Conservation (phyloP, 2,329 filamentous ascomycete species). For the Rhynchosporium graminicola region DNA sequence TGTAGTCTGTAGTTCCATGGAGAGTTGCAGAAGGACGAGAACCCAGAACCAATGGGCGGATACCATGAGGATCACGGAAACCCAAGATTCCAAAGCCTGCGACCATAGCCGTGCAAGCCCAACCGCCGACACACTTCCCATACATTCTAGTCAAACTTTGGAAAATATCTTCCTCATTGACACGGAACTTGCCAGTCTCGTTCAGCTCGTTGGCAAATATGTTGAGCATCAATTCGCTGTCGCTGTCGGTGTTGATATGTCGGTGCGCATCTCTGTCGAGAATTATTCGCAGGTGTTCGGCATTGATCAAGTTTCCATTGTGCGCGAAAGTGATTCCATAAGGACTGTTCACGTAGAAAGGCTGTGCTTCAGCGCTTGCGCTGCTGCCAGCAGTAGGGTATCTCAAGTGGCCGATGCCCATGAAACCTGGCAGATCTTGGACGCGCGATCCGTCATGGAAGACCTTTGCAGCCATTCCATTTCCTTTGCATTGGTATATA, state of each 20-base stretch:
- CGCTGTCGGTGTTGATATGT: conserved; percentile 75
- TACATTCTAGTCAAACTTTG: conserved; percentile 72
- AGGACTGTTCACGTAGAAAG: conserved; percentile 87
- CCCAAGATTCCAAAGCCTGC: conserved; percentile 78
- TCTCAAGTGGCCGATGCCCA: conserved; percentile 82
- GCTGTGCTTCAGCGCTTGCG: conserved; percentile 82
- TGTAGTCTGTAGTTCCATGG: conserved; percentile 73
- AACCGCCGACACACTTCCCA: conserved; percentile 70
- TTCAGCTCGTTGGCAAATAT: conserved; percentile 82
- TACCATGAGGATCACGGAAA: conserved; percentile 78
- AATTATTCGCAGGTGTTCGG: conserved; percentile 63
- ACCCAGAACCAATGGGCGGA: conserved; percentile 79
- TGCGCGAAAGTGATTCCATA: conserved; percentile 81
- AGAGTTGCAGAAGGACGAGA: conserved; percentile 66
- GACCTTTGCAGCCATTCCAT: conserved; percentile 82
- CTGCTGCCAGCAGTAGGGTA: conserved; percentile 89
- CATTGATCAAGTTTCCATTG: conserved; percentile 88
- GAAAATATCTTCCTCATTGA: conserved; percentile 78
- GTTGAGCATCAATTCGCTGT: conserved; percentile 86
- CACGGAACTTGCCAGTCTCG: conserved; percentile 77
- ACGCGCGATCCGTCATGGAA: conserved; percentile 79
- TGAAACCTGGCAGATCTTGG: conserved; percentile 75
- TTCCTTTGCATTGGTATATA: conserved; percentile 87
- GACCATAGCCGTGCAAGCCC: conserved; percentile 80
- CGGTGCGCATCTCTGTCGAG: conserved; percentile 43